Percentiles rank a stretch among this genome's conserved stretches.
Conservation (phyloP, 352 stramenopile species). For the Globisporangium cylindrosporum region DNA sequence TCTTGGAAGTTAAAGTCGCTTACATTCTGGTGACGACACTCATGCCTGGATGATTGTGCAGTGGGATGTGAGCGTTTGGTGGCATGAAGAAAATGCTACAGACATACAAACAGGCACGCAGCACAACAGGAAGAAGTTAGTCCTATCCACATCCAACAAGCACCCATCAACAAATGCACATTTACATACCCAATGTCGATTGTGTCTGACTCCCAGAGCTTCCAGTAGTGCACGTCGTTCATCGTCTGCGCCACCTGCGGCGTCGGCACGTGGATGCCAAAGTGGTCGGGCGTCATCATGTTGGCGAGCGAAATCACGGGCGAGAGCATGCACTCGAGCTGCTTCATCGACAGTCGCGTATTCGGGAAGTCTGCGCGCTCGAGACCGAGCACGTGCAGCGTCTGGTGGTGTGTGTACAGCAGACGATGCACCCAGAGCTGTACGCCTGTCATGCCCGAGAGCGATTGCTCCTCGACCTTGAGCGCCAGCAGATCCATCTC, state of each 20-base stretch:
- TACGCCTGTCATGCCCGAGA: constrained; percentile 56
- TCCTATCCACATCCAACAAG: neutral
- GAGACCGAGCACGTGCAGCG: constrained; percentile 43
- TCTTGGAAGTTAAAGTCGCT: constrained; percentile 15
- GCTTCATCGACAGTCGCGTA: constrained; percentile 67
- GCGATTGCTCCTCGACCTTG: constrained; percentile 38
- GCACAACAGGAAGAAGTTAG: neutral
- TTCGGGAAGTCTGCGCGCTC: constrained; percentile 59
- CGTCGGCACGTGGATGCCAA: constrained; percentile 69
- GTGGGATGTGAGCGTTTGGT: constrained; percentile 64
- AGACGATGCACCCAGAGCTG: constrained; percentile 72
- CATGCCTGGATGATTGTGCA: constrained; percentile 85
- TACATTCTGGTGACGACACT: constrained; percentile 83
- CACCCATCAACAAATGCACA: neutral
- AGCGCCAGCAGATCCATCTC: constrained; percentile 28
- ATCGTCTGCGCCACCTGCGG: constrained; percentile 65
- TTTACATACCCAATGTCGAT: constrained; percentile 67
- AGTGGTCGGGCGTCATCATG: constrained; percentile 56
- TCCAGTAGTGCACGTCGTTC: constrained; percentile 84
- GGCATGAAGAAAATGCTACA: constrained; percentile 83
- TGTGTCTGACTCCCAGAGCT: constrained; percentile 79
- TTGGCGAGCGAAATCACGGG: constrained; percentile 59
- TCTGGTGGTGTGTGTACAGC: constrained; percentile 62
- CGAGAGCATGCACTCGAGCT: constrained; percentile 60
- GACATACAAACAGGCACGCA: neutral